Evolutionary conservation across 1,284 basidiomycete genomes (phyloP), one percentile per base, ranked within the genome.

Genomic region (Ceratobasidium papillatum): DNA sequence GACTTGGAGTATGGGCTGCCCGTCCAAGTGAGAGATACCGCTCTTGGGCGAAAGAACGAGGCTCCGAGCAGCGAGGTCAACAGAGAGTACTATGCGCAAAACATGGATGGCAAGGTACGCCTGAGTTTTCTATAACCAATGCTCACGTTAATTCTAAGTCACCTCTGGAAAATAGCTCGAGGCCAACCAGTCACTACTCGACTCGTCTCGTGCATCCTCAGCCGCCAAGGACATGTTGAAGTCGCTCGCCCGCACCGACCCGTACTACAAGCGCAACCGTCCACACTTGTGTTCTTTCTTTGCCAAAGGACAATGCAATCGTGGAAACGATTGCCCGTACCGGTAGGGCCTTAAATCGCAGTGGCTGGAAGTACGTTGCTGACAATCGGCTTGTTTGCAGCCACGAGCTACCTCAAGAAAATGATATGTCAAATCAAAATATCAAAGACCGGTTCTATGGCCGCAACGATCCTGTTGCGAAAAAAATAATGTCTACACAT

Each of bases 21-120:
- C 0, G 96, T 96, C 0, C 98, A 99, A 86, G 96, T 99, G 17
- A 87, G 98, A 75, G 98, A 99, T 82, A 97, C 96, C 0, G 98
- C 98, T 7, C 83, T 99, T 58, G 95, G 92, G 11, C 81, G 95
- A 52, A 89, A 94, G 82, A 93, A 89, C 80, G 91, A 94, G 78
- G 96, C 96, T 0, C 98, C 97, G 7, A 95, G 91, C 65, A 96
- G 94, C 80, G 96, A 99, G 80, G 94, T 99, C 84, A 99, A 99
- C 82, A 87, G 95, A 78, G 96, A 99, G 84, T 99, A 97, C 83
- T 98, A 95, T 82, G 96, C 96, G 0, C 96, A 99, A 82, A 98
- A 98, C 81, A 91, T 97, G 88, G 96, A 98, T 82, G 87, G 87
- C 68, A 92, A 96, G 87, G 92, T 94, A 79, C 75, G 85, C 83